Evolutionary conservation across 2,329 filamentous ascomycete genomes (phyloP), one percentile per base, ranked within the genome.

Genomic region (Talaromyces sp.): DNA sequence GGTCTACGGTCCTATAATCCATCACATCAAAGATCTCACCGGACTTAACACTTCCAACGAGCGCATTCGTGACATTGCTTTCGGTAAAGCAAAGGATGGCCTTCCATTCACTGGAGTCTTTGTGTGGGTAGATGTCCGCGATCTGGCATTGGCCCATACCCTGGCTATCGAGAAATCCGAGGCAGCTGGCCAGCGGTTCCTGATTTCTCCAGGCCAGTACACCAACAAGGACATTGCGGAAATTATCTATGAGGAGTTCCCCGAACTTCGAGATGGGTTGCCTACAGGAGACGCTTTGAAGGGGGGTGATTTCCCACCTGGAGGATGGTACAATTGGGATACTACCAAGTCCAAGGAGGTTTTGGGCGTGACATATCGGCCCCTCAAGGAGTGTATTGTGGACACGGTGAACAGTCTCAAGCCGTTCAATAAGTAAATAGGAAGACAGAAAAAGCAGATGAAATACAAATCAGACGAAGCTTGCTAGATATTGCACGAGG

Each of bases 21-120:
- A 89, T 68, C 84, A 85, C 66, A 81, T 91, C 0, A 81, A 85
- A 60, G 81, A 78, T 19, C 79, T 89, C 0, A 82, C 84, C 24
- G 79, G 76, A 1, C 78, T 92, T 58, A 92, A 92, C 77, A 89
- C 87, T 1, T 90, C 88, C 35, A 91, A 91, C 75, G 82, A 87
- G 68, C 84, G 87, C 39, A 84, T 91, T 66, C 80, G 85, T 3
- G 83, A 87, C 66, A 78, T 89, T 61, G 81, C 88, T 11, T 82
- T 80, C 2, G 89, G 89, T 24, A 83, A 84, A 64, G 58, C 61
- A 11, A 86, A 84, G 67, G 76, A 83, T 1, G 83, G 89, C 16
- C 80, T 83, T 0, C 80, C 85, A 0, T 57, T 43, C 35, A 89
- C 86, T 0, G 83, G 83, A 0, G 82, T 85, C 1, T 86, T 80